Conservation (phyloP, 306 rosid genomes). For the Rubus idaeus region DNA sequence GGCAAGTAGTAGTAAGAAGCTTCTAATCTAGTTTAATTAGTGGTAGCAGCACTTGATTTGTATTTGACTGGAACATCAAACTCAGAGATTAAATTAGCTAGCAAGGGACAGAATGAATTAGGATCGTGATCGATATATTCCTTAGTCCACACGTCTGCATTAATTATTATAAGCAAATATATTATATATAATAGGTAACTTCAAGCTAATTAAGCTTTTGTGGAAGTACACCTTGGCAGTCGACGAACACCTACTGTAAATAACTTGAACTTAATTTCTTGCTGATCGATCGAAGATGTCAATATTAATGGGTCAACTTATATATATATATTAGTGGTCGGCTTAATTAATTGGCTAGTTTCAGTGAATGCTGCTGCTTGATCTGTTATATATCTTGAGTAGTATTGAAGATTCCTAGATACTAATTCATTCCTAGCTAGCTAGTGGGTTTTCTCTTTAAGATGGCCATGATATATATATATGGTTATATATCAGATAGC, state of each 20-base stretch:
- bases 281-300: background rate
- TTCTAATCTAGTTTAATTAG: constrained; percentile 15
- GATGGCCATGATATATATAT: background rate
- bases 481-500: background rate
- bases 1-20: constrained; percentile 8
- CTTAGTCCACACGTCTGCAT: constrained; percentile 21
- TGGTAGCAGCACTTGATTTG: constrained; percentile 29
- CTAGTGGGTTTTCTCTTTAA: background rate
- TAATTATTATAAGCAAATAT: background rate
- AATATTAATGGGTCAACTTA: background rate
- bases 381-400: constrained; percentile 26
- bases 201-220: constrained; percentile 25
- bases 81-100: background rate
- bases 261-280: constrained; percentile 11
- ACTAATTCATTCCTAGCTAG: background rate
- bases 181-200: no score
- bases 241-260: constrained; percentile 9
- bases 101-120: background rate
- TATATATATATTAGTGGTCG: constrained; percentile 26
- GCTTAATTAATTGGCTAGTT: background rate
- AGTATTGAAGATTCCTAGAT: constrained; percentile 27
- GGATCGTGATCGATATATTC: constrained; percentile 2
- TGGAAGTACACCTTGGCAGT: constrained; percentile 46
- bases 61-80: constrained; percentile 43
- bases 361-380: constrained; percentile 21